These are phyloP conservation scores for Xylaria longipes DNA, from an alignment of 495 filamentous ascomycete species.

Conservation along the genomic window DNA sequence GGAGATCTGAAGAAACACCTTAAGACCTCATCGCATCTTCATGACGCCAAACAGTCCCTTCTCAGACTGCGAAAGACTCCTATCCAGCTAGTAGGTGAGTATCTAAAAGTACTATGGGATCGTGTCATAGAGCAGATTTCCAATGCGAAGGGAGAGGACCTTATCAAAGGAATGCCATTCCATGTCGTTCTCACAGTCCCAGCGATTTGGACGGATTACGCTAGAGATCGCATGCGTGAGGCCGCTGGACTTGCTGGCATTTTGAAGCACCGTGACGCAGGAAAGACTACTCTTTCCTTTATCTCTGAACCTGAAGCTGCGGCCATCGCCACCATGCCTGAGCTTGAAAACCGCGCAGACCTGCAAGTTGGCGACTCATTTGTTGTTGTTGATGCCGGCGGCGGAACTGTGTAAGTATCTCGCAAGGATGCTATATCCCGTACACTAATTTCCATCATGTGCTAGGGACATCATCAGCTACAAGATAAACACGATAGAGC, in stretches of 20 bases:
- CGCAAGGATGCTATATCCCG: background rate
- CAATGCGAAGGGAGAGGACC: slow-evolving; percentile 33
- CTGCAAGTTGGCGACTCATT: slow-evolving; percentile 58
- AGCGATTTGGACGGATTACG: slow-evolving; percentile 61
- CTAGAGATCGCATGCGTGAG: slow-evolving; percentile 54
- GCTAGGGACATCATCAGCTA: slow-evolving; percentile 9
- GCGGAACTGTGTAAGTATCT: slow-evolving; percentile 66
- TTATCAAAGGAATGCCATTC: slow-evolving; percentile 48
- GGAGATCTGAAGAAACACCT: slow-evolving; percentile 29
- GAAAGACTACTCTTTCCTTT: slow-evolving; percentile 47
- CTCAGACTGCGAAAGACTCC: background rate
- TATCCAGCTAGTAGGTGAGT: slow-evolving; percentile 2
- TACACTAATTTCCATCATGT: background rate
- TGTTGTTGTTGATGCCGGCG: slow-evolving; percentile 64
- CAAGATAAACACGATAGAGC: slow-evolving; percentile 7
- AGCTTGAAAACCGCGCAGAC: slow-evolving; percentile 46
- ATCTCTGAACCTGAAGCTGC: slow-evolving; percentile 66
- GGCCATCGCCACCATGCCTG: slow-evolving; percentile 59
- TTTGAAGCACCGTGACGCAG: slow-evolving; percentile 18
- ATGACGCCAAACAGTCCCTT: background rate
- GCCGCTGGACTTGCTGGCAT: slow-evolving; percentile 44
- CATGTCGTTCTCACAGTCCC: slow-evolving; percentile 62
- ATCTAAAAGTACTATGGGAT: slow-evolving; percentile 1
- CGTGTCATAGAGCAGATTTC: slow-evolving; percentile 1
- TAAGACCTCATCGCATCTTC: slow-evolving; percentile 24